phyloP scores from a whole-genome alignment of 768 basidiomycete genomes.

The Boletus tylopilopsis region DNA sequence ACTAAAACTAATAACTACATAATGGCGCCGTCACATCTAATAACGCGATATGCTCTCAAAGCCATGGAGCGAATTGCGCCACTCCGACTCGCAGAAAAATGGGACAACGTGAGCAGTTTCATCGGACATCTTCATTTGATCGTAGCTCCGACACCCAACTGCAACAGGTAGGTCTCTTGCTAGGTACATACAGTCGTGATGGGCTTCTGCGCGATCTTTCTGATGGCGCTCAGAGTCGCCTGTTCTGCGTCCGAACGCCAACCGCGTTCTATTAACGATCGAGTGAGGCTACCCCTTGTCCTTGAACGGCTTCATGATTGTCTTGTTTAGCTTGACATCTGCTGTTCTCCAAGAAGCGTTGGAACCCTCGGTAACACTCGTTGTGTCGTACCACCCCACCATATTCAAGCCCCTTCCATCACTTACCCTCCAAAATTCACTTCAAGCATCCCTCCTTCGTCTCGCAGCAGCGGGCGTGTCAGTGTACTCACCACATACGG shows the following conservation, averaged over 20 bases:
- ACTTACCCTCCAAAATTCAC: constrained; percentile 70
- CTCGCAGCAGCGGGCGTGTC: constrained; percentile 83
- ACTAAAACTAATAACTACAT: too few relatives aligned
- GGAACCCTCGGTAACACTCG: constrained; percentile 53
- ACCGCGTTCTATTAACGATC: constrained; percentile 62
- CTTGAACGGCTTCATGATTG: constrained; percentile 19
- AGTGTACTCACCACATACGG: constrained; percentile 85
- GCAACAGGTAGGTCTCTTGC: constrained; percentile 63
- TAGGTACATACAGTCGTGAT: constrained; percentile 59
- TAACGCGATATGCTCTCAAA: constrained; percentile 47
- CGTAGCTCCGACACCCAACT: background rate
- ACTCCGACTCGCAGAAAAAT: constrained; percentile 77
- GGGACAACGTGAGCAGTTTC: constrained; percentile 81
- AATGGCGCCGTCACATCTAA: constrained; percentile 14
- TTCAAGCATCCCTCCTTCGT: constrained; percentile 75
- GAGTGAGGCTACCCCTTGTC: constrained; percentile 43
- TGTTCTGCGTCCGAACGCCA: constrained; percentile 41
- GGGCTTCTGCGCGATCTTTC: constrained; percentile 2
- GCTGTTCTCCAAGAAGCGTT: constrained; percentile 70
- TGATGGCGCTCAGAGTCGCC: constrained; percentile 46
- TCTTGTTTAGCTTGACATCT: constrained; percentile 57
- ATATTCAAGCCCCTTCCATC: constrained; percentile 76
- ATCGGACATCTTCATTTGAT: constrained; percentile 2
- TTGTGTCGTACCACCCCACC: constrained; percentile 83
- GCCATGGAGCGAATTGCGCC: constrained; percentile 88